Evolutionary conservation across 2,329 filamentous ascomycete species (phyloP).

Genomic region (Sporothrix schenckii): DNA sequence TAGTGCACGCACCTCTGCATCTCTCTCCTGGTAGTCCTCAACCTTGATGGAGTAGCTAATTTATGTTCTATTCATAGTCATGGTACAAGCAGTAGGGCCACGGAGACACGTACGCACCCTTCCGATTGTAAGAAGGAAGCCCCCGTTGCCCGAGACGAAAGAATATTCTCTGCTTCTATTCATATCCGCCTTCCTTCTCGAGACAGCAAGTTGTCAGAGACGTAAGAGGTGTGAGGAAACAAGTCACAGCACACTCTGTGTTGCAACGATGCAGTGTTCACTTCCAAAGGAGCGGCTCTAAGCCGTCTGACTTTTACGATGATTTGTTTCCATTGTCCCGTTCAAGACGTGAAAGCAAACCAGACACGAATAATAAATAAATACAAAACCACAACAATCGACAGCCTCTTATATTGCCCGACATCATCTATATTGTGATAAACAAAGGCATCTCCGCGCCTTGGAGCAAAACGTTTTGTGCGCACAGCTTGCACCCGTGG

Average conservation of each 20-base stretch:
- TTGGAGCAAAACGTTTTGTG: slow-evolving; percentile 1
- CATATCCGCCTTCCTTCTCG: background rate
- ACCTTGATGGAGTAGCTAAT: background rate
- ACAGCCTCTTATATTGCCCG: background rate
- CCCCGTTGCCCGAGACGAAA: background rate
- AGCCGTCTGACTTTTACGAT: slow-evolving; percentile 17
- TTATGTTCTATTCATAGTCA: background rate
- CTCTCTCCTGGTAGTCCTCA: background rate
- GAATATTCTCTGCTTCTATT: background rate
- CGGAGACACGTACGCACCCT: background rate
- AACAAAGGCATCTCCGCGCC: background rate
- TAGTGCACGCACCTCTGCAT: background rate
- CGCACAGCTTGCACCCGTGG: background rate
- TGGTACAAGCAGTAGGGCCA: background rate
- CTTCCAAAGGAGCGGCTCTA: slow-evolving; percentile 30
- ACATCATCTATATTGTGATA: background rate
- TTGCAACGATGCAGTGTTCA: slow-evolving; percentile 28
- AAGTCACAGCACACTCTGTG: background rate
- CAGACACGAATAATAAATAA: background rate
- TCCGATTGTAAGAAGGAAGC: background rate
- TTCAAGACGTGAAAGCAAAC: background rate
- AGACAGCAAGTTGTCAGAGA: background rate
- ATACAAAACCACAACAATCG: background rate
- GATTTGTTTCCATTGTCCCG: background rate
- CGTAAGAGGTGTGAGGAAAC: background rate